These are phyloP conservation scores for Nyssa sinensis DNA, from an alignment of 148 eudicot genomes.

Conservation along the genomic window DNA sequence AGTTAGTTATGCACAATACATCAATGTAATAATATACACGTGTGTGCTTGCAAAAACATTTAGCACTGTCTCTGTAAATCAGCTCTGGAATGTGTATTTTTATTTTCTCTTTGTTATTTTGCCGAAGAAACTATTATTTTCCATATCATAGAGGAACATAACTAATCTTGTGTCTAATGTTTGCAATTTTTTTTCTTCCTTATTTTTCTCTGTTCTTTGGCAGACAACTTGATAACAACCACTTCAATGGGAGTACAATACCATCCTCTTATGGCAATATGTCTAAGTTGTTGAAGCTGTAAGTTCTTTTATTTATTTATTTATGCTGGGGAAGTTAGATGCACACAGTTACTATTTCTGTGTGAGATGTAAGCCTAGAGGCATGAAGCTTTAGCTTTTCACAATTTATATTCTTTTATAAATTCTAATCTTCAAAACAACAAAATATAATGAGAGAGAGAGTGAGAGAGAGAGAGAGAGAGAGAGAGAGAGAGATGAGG, in stretches of 20 bases:
- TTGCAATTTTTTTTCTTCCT: no score
- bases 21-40: neutral
- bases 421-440: neutral
- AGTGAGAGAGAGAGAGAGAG: no score
- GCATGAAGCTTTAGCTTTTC: neutral
- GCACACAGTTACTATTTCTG: neutral
- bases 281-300: slow-evolving; percentile 66
- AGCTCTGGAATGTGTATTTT: neutral
- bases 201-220: slow-evolving; percentile 23
- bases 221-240: slow-evolving; percentile 82
- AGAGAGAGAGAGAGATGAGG: no score
- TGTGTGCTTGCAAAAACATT: no score
- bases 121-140: neutral
- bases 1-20: neutral
- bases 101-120: neutral
- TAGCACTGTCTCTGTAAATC: neutral
- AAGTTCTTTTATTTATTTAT: slow-evolving; percentile 30
- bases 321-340: neutral
- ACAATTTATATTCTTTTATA: no score
- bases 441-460: neutral
- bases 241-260: slow-evolving; percentile 57
- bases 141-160: neutral
- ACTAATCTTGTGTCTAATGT: neutral
- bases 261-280: slow-evolving; percentile 60
- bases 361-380: neutral